These are phyloP conservation scores for Cryphonectria carpinicola DNA, from an alignment of 2,329 filamentous ascomycete genomes.

Conservation along the genomic window DNA sequence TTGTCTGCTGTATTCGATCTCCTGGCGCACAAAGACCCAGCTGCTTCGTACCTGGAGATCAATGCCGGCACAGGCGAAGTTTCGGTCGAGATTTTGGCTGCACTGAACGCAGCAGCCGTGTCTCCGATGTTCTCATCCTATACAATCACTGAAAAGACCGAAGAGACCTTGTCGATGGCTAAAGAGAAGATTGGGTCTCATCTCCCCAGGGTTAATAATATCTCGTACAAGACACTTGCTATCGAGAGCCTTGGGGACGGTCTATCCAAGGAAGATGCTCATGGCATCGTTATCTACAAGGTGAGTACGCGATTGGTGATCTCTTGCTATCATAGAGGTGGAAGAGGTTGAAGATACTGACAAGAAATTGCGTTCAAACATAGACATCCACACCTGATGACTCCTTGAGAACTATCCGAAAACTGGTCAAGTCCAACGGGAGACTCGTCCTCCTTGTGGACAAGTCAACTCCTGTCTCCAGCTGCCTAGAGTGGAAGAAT, in stretches of 20 bases:
- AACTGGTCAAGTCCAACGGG: neutral
- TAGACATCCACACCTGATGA: neutral
- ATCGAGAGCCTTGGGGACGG: neutral
- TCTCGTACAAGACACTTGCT: neutral
- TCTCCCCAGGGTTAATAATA: neutral
- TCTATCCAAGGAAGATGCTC: neutral
- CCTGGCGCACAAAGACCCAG: neutral
- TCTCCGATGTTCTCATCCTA: neutral
- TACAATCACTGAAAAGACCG: neutral
- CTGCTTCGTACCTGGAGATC: neutral
- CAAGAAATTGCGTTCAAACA: neutral
- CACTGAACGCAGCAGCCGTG: neutral
- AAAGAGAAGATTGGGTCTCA: neutral
- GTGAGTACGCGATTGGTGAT: neutral
- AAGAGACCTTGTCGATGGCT: neutral
- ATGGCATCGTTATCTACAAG: neutral
- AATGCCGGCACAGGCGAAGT: neutral
- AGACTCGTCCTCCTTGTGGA: conserved; percentile 2
- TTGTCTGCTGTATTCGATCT: neutral
- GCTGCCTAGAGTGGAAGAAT: neutral
- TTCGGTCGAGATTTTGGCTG: neutral
- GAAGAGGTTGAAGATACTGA: neutral
- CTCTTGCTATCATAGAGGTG: neutral
- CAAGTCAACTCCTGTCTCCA: neutral
- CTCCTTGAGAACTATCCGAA: neutral